phyloP scores from a whole-genome alignment of 345 rosid species.

The Pugionium cornutum region DNA sequence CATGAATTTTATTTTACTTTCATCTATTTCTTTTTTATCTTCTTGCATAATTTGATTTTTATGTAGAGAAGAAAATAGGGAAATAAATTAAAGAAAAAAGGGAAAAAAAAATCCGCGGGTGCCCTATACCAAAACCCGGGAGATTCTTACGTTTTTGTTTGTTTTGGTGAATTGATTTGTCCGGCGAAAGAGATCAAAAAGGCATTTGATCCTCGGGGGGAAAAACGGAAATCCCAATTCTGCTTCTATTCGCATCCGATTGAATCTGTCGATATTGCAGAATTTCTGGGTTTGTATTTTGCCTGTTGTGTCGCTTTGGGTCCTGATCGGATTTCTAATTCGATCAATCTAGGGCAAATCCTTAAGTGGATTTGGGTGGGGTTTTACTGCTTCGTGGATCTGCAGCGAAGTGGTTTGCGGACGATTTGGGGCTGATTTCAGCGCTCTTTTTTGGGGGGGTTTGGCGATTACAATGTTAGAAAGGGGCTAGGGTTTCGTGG shows the following conservation, averaged over 20 bases:
- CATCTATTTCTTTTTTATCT: background rate
- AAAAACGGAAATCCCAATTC: conserved; percentile 5
- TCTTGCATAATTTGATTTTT: background rate
- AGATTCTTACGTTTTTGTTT: conserved; percentile 24
- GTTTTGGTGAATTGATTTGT: conserved; percentile 25
- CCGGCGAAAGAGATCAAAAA: conserved; percentile 34
- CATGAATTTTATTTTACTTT: background rate
- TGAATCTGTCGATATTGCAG: conserved; percentile 15
- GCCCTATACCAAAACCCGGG: conserved; percentile 42
- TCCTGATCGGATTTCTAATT: conserved; percentile 28
- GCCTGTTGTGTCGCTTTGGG: conserved; percentile 12
- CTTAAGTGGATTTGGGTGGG: conserved; percentile 5
- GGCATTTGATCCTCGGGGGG: conserved; percentile 1
- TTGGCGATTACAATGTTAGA: conserved; percentile 47
- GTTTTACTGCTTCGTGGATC: conserved; percentile 15
- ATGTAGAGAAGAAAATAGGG: background rate
- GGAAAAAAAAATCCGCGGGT: conserved; percentile 29
- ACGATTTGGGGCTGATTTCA: conserved; percentile 41
- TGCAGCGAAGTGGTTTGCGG: conserved; percentile 1
- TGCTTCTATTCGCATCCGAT: conserved; percentile 7
- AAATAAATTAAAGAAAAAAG: background rate
- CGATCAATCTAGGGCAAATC: conserved; percentile 26
- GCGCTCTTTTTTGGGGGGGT: conserved; percentile 28
- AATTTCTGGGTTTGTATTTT: conserved; percentile 34
- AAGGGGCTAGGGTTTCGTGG: conserved; percentile 50